These are phyloP conservation scores for Caryopteris hybrid DNA, from an alignment of 305 asterid genomes.

Conservation along the genomic window DNA sequence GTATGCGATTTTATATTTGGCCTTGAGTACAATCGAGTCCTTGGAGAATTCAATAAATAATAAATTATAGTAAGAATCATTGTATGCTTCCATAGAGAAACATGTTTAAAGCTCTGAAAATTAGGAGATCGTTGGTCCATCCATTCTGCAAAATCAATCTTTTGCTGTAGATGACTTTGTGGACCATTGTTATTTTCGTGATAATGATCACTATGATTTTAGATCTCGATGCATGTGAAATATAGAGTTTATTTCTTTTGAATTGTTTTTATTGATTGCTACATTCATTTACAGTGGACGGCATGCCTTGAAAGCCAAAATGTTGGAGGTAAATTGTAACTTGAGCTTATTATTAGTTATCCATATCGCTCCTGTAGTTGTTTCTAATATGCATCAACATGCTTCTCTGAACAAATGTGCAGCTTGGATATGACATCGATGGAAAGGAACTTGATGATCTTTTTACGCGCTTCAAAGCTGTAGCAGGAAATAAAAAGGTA, in stretches of 20 bases:
- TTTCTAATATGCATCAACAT: conserved; percentile 12
- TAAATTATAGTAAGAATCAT: not conserved
- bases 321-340: conserved; percentile 60
- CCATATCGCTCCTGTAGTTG: not conserved
- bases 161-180: not conserved
- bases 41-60: not conserved
- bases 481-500: conserved; percentile 97
- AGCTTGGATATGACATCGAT: conserved; percentile 92
- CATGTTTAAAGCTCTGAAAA: not conserved
- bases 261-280: not conserved
- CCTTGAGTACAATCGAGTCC: not conserved
- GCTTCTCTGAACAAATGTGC: conserved; percentile 22
- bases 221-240: not conserved
- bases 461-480: conserved; percentile 81
- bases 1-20: not conserved
- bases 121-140: not conserved
- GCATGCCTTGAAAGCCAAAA: conserved; percentile 88
- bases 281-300: conserved; percentile 65
- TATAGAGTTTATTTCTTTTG: too few species aligned
- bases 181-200: not conserved
- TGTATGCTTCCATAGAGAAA: not conserved
- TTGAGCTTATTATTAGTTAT: conserved; percentile 7
- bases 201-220: not conserved
- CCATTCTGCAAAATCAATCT: not conserved
- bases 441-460: conserved; percentile 85